phyloP scores from a whole-genome alignment of 352 stramenopile genomes.

The Globisporangium parvum region DNA sequence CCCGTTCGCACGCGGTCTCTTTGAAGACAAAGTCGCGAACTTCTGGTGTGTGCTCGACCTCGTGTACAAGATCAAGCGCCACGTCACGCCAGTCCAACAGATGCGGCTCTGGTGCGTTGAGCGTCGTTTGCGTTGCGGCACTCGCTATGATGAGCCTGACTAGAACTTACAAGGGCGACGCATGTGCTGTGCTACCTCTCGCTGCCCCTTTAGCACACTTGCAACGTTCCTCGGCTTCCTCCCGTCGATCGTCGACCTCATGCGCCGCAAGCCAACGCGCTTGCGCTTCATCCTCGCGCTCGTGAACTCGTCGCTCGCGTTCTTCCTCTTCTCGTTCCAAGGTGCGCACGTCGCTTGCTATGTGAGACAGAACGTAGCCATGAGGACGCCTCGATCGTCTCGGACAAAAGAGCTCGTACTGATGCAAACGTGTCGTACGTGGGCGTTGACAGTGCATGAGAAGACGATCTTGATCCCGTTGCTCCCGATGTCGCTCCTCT shows the following conservation, averaged over 20 bases:
- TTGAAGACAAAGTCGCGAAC: slow-evolving; percentile 98
- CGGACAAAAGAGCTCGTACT: no score
- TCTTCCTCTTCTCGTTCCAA: slow-evolving; percentile 98
- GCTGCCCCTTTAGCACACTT: slow-evolving; percentile 29
- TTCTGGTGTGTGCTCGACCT: slow-evolving; percentile 93
- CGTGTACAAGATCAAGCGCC: slow-evolving; percentile 59
- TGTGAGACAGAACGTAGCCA: no score
- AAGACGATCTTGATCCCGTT: slow-evolving; percentile 95
- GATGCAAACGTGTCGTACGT: no score
- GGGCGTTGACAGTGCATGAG: slow-evolving; percentile 85
- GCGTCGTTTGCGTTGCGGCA: not conserved
- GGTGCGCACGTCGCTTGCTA: not conserved
- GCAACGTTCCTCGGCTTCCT: slow-evolving; percentile 84
- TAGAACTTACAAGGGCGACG: not conserved
- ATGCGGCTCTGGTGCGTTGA: slow-evolving; percentile 64
- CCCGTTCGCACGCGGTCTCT: slow-evolving; percentile 93
- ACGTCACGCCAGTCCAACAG: slow-evolving; percentile 41
- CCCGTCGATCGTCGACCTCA: slow-evolving; percentile 71
- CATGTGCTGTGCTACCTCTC: no score
- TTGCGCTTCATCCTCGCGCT: slow-evolving; percentile 79
- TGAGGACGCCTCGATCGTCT: no score
- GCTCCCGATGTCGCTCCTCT: slow-evolving; percentile 88
- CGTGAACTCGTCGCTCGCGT: slow-evolving; percentile 85
- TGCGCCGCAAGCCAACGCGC: slow-evolving; percentile 60
- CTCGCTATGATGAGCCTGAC: not conserved